Percentiles rank a stretch among this genome's conserved stretches.
phyloP scores from a whole-genome alignment of 2,329 filamentous ascomycete species.

The Pyrenophora seminiperda region DNA sequence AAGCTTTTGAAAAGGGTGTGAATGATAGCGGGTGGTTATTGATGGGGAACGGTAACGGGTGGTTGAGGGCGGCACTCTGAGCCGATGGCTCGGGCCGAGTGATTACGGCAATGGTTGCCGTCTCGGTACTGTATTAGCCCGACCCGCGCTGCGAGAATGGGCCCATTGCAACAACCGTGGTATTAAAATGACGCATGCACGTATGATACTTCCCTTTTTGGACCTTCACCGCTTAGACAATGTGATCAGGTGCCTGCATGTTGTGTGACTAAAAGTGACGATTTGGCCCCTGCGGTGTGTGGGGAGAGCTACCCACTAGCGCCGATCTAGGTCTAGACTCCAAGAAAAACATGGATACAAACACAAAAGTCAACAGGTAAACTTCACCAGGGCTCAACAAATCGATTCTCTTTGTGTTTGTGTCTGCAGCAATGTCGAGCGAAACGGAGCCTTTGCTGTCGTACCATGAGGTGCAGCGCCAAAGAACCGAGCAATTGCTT shows the following conservation, averaged over 20 bases:
- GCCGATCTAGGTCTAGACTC: not conserved
- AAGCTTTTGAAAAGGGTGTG: constrained; percentile 15
- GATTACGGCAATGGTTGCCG: too few relatives aligned
- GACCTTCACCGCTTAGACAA: constrained; percentile 8
- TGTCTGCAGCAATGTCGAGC: constrained; percentile 1
- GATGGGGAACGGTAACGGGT: too few relatives aligned
- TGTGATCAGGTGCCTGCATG: constrained; percentile 13
- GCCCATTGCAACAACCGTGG: too few relatives aligned
- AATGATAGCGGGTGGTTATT: constrained; percentile 10
- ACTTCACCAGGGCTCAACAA: too few relatives aligned
- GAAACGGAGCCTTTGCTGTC: constrained; percentile 19
- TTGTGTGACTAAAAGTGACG: constrained; percentile 11
- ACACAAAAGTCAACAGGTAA: constrained; percentile 1
- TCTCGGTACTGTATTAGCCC: too few relatives aligned
- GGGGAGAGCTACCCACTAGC: constrained; percentile 6
- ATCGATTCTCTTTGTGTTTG: too few relatives aligned
- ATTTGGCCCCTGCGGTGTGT: not conserved
- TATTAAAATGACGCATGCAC: too few relatives aligned
- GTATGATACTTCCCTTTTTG: not conserved
- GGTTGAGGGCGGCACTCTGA: too few relatives aligned
- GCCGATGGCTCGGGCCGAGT: too few relatives aligned
- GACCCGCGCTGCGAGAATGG: too few relatives aligned
- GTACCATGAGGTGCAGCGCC: constrained; percentile 7
- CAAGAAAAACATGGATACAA: not conserved
- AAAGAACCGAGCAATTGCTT: constrained; percentile 6